A percentile compares a stretch with the other conserved stretches of the same genome.
Evolutionary conservation across 495 filamentous ascomycete genomes (phyloP).

Genomic region (Cercophora newfieldiana): DNA sequence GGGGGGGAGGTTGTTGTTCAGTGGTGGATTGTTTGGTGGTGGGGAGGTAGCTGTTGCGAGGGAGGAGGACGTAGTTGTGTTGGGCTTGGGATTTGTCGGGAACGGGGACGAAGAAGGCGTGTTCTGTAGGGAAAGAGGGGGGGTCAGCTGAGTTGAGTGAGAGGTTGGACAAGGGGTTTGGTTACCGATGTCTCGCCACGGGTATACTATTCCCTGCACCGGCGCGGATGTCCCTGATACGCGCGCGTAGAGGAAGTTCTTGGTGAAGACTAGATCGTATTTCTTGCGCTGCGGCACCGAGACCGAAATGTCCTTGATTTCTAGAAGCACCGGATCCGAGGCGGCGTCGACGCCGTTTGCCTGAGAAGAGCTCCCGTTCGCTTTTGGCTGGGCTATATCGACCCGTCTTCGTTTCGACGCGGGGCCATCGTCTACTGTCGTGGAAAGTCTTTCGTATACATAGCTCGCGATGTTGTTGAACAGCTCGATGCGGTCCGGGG

Average conservation of each 20-base stretch:
- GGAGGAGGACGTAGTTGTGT: conserved; percentile 86
- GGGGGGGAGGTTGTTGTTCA: conserved; percentile 34
- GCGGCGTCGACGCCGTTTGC: conserved; percentile 30
- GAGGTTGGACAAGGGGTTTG: conserved; percentile 15
- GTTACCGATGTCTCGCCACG: conserved; percentile 74
- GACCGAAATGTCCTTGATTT: conserved; percentile 72
- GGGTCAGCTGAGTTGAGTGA: neutral
- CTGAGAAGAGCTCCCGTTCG: neutral
- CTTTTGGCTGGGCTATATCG: conserved; percentile 39
- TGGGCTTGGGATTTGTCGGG: conserved; percentile 89
- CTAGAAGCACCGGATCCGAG: conserved; percentile 52
- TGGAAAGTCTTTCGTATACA: conserved; percentile 43
- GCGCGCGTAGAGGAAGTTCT: conserved; percentile 65
- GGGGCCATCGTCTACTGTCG: conserved; percentile 31
- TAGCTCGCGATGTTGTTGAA: conserved; percentile 57
- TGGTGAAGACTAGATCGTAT: conserved; percentile 73
- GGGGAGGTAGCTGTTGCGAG: conserved; percentile 60
- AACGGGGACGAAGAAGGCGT: conserved; percentile 78
- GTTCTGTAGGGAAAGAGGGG: conserved; percentile 58
- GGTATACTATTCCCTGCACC: conserved; percentile 65
- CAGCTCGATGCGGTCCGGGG: conserved; percentile 44
- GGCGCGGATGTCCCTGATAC: conserved; percentile 63
- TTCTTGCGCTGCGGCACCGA: conserved; percentile 90
- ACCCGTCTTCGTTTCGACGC: conserved; percentile 52
- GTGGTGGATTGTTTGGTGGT: conserved; percentile 25